phyloP scores from a whole-genome alignment of 371 early-diverging fungal species.

The Phascolomyces articulosus region DNA sequence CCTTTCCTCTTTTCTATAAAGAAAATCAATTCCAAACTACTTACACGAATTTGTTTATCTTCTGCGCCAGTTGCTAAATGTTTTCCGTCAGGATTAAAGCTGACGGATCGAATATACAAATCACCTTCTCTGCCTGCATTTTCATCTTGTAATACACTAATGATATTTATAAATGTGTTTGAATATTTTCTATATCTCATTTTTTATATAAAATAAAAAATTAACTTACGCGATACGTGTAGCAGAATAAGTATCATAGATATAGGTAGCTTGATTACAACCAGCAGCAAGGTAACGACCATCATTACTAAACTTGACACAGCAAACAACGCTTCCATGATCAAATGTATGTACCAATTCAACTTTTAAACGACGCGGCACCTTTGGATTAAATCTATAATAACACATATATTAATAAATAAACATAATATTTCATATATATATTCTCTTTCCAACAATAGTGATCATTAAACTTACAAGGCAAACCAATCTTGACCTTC shows the following conservation, averaged over 20 bases:
- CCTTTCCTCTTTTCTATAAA: neutral
- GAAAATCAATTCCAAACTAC: neutral
- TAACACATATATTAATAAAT: neutral
- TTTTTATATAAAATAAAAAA: neutral
- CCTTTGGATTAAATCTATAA: constrained; percentile 69
- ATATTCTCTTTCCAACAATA: neutral
- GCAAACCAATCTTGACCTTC: constrained; percentile 93
- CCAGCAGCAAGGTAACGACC: constrained; percentile 92
- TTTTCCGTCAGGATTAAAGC: constrained; percentile 93
- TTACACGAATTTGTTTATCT: constrained; percentile 91
- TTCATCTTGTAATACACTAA: constrained; percentile 78
- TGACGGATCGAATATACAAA: constrained; percentile 93
- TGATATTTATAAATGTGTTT: too few species aligned
- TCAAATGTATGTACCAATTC: constrained; percentile 84
- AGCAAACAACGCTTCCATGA: constrained; percentile 90
- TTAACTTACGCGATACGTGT: constrained; percentile 67
- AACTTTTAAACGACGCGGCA: constrained; percentile 70
- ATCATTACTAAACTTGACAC: constrained; percentile 90
- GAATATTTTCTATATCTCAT: neutral
- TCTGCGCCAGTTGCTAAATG: constrained; percentile 97
- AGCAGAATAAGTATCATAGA: constrained; percentile 83
- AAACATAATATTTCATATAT: neutral
- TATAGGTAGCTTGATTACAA: constrained; percentile 86
- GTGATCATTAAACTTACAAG: constrained; percentile 44
- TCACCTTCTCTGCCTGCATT: constrained; percentile 64